A percentile compares a stretch with the other conserved stretches of the same genome.
Conservation (phyloP, 352 stramenopile genomes). For the Pythium sp. region DNA sequence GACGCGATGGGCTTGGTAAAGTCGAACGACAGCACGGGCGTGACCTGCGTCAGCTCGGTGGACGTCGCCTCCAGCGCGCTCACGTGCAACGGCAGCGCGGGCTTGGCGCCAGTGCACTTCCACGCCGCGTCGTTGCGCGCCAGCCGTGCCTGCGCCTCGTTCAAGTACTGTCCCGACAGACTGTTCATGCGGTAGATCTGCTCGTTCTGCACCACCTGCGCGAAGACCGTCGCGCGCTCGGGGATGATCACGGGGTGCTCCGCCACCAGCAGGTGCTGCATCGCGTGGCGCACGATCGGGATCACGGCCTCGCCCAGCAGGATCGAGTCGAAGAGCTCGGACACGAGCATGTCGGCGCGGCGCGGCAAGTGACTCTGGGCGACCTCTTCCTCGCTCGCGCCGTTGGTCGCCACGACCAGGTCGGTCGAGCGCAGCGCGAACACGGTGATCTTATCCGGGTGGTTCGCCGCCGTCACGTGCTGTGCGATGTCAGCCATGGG, state of each 20-base stretch:
- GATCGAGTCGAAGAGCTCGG: conserved; percentile 91
- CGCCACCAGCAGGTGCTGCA: conserved; percentile 50
- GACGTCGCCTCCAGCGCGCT: conserved; percentile 34
- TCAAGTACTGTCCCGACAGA: conserved; percentile 31
- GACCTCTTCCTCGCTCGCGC: neutral
- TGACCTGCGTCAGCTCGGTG: conserved; percentile 39
- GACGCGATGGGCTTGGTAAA: conserved; percentile 46
- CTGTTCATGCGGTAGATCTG: conserved; percentile 70
- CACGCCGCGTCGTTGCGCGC: conserved; percentile 55
- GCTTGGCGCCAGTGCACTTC: conserved; percentile 58
- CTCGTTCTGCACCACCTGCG: conserved; percentile 66
- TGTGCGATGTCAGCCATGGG: conserved; percentile 81
- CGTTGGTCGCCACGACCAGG: conserved; percentile 35
- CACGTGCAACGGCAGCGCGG: conserved; percentile 67
- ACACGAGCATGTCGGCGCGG: conserved; percentile 90
- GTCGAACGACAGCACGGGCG: conserved; percentile 58
- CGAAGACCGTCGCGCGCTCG: conserved; percentile 61
- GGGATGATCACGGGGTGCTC: conserved; percentile 64
- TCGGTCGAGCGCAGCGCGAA: conserved; percentile 76
- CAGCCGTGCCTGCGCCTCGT: conserved; percentile 32
- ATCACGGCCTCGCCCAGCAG: conserved; percentile 89
- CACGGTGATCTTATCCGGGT: conserved; percentile 72
- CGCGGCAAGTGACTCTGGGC: conserved; percentile 39
- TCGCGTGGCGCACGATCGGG: conserved; percentile 78
- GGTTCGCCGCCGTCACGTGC: conserved; percentile 65